Evolutionary conservation across 1,284 basidiomycete genomes (phyloP).

Genomic region (Cutaneotrichosporon mucoides): DNA sequence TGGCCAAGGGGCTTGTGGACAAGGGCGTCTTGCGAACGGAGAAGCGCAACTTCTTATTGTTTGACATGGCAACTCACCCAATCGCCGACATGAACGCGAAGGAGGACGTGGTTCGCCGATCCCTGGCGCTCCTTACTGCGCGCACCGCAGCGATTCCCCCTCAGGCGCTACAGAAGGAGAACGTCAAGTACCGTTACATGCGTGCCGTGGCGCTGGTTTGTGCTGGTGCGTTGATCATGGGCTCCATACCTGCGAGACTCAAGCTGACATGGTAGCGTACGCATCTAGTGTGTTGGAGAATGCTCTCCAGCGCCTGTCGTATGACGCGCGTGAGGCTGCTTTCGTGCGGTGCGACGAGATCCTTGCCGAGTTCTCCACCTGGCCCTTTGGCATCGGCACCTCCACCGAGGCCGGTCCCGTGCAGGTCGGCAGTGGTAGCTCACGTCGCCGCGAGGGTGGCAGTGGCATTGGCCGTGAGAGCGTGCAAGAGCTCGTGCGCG

Average conservation of each 20-base stretch:
- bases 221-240: slow-evolving; percentile 54
- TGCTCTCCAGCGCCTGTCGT: slow-evolving; percentile 76
- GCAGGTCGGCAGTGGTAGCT: slow-evolving; percentile 38
- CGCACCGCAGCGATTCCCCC: slow-evolving; percentile 75
- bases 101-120: slow-evolving; percentile 71
- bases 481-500: slow-evolving; percentile 71
- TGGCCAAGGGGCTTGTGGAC: slow-evolving; percentile 95
- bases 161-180: slow-evolving; percentile 63
- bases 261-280: slow-evolving; percentile 53
- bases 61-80: slow-evolving; percentile 97
- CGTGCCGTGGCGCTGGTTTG: slow-evolving; percentile 81
- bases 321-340: slow-evolving; percentile 85
- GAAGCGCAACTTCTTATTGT: slow-evolving; percentile 94
- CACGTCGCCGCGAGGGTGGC: slow-evolving; percentile 42
- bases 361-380: slow-evolving; percentile 77
- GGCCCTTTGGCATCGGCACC: slow-evolving; percentile 69
- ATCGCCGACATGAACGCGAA: slow-evolving; percentile 87
- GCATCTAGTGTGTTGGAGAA: slow-evolving; percentile 94
- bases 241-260: not conserved
- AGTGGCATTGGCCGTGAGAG: slow-evolving; percentile 56
- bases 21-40: slow-evolving; percentile 95
- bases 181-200: slow-evolving; percentile 70
- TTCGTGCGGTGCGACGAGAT: slow-evolving; percentile 89
- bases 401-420: slow-evolving; percentile 35
- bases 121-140: slow-evolving; percentile 71